Conservation (phyloP, 2,329 filamentous ascomycete species). For the Fusarium musae region DNA sequence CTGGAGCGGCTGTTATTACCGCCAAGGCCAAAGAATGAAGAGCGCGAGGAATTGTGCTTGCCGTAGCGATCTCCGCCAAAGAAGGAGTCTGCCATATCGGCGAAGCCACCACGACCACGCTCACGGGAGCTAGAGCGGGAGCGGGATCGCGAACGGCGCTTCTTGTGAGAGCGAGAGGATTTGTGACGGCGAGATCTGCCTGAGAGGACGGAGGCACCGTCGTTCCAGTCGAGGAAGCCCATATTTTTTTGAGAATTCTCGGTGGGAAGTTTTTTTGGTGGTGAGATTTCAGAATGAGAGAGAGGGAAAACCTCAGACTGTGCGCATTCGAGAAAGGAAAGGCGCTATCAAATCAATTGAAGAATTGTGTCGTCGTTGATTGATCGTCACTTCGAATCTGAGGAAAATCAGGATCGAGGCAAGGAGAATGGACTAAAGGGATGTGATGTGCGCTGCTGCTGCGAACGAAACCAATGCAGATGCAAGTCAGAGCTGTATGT, state of each 20-base stretch:
- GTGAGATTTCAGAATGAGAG: not conserved
- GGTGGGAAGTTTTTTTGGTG: not conserved
- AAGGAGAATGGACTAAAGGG: not conserved
- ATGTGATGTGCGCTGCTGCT: not conserved
- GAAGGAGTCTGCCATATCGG: slow-evolving; percentile 47
- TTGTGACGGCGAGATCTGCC: slow-evolving; percentile 44
- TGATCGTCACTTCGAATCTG: not conserved
- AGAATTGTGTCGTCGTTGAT: not conserved
- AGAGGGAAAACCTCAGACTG: not conserved
- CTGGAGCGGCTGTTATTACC: slow-evolving; percentile 56
- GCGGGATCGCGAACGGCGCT: slow-evolving; percentile 51
- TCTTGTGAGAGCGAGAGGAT: slow-evolving; percentile 49
- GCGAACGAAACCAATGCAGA: slow-evolving; percentile 33
- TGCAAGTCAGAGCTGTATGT: slow-evolving; percentile 38
- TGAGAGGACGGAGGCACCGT: slow-evolving; percentile 48
- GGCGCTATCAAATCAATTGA: slow-evolving; percentile 6
- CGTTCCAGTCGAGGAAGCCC: slow-evolving; percentile 51
- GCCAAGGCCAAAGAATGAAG: slow-evolving; percentile 60
- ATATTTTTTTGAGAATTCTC: slow-evolving; percentile 25
- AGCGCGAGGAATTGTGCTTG: slow-evolving; percentile 55
- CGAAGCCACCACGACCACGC: slow-evolving; percentile 48
- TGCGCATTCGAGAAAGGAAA: slow-evolving; percentile 9
- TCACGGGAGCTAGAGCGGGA: slow-evolving; percentile 52
- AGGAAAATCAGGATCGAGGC: slow-evolving; percentile 7
- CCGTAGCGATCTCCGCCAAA: slow-evolving; percentile 50